Base-by-base conservation (phyloP, 805 yeast genomes). In the Jamesozyma lodderae region DNA sequence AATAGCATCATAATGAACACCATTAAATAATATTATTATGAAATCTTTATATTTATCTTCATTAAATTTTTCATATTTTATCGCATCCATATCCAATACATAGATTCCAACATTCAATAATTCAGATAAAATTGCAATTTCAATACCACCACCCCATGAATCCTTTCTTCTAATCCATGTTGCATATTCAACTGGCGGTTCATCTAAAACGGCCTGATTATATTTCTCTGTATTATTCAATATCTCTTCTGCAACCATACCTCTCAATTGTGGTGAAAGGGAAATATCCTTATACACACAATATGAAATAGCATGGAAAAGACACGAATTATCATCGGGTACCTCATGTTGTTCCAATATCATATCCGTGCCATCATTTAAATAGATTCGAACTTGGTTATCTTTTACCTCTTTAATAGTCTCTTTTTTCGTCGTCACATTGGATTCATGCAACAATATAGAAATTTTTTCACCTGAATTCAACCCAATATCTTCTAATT, bases 141-240 rank as follows among this genome's bases (percentile, higher is more conserved):
- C 94, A 34, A 82, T 81, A 2, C 85, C 90, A 6, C 94, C 94
- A 22, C 94, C 94, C 94, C 92, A 82, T 14, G 81, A 69, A 25
- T 68, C 75, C 15, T 68, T 69, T 40, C 68, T 61, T 33, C 53
- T 46, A 17, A 82, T 82, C 90, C 92, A 82, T 6, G 59, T 44
- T 24, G 71, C 59, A 51, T 82, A 82, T 8, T 72, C 70, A 0
- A 52, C 55, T 0, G 70, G 59, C 41, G 64, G 65, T 17, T 48
- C 50, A 3, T 83, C 87, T 33, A 82, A 60, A 3, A 79, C 69
- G 0, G 74, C 79, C 27, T 70, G 78, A 34, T 64, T 66, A 53
- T 75, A 81, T 14, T 63, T 66, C 1, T 57, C 60, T 16, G 70
- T 66, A 41, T 73, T 61, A 3, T 49, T 46, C 9, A 48, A 40